Conservation (phyloP, 2,329 filamentous ascomycete genomes). For the Fusarium oligoseptatum region DNA sequence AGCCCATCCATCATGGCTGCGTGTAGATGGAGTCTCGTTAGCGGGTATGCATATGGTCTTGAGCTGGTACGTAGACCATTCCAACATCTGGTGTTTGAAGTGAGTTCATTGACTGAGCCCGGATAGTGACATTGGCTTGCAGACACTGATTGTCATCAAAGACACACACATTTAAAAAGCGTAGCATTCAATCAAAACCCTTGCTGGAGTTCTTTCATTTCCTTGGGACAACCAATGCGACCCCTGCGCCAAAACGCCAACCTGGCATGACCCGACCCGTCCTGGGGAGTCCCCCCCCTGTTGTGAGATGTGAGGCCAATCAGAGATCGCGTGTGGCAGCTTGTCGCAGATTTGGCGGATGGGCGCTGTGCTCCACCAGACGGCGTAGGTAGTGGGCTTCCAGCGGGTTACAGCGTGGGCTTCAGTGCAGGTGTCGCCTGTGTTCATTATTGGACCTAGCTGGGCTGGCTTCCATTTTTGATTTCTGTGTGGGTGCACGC, state of each 20-base stretch:
- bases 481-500: conserved; percentile 18
- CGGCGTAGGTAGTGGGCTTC: conserved; percentile 12
- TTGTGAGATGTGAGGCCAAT: conserved; percentile 27
- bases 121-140: background rate
- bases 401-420: conserved; percentile 14
- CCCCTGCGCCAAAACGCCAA: conserved; percentile 39
- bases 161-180: conserved; percentile 10
- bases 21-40: background rate
- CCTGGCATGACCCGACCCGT: conserved; percentile 31
- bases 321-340: background rate
- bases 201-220: conserved; percentile 30
- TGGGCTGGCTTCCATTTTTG: conserved; percentile 1
- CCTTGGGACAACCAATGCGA: conserved; percentile 30
- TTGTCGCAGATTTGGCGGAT: conserved; percentile 18
- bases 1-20: background rate
- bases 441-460: conserved; percentile 2
- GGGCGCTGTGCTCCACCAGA: conserved; percentile 30
- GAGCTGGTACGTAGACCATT: background rate
- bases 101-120: background rate
- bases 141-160: background rate
- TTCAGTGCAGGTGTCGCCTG: conserved; percentile 18
- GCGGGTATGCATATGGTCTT: background rate
- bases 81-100: background rate
- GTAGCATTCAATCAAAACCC: conserved; percentile 17
- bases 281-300: conserved; percentile 25